Base-by-base conservation (phyloP, 106 monocot genomes). In the Acanthochlamys bracteata region DNA sequence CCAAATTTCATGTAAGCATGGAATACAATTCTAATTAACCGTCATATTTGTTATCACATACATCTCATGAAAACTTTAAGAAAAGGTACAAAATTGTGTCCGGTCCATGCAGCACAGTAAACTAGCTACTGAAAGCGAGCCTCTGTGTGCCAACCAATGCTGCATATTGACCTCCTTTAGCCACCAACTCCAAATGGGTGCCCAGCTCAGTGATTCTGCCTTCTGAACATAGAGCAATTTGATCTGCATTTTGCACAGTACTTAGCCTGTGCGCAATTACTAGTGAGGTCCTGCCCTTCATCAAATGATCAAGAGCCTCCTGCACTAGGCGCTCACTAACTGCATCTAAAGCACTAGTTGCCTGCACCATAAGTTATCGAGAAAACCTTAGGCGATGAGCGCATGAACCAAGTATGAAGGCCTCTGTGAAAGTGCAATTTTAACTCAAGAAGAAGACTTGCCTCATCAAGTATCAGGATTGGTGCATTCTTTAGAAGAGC, bases 401-500 rank as follows among this genome's bases (percentile, higher is more conserved):
- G 7, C 7, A 43, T 43, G 7, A 7, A 43, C 13, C 7, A 13
- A 43, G 10, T 43, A 8, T 43, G 43, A 63, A 39, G 0, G 42
- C 14, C 11, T 9, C n/a, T 14, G 16, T 33, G 39, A 24, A 58
- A 58, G 1, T 54, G n/a, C 22, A 69, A 60, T 26, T 53, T 39
- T n/a, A n/a, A n/a, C n/a, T 16, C 20, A 25, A 56, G 14, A 56
- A 42, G 41, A 62, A 52, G 26, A 53, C 23, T 63, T 79, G 88
- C 96, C 88, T 96, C 96, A 60, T 96, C 96, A 33, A 96, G 85
- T 67, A 96, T 83, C 55, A 96, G 73, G 64, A 96, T 82, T 3
- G 96, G 96, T 61, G 96, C 84, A 65, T 96, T 85, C 69, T 96
- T 96, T 23, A 96, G 88, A 67, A 96, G 80, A 51, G 96, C 91